phyloP scores from a whole-genome alignment of 1,284 basidiomycete species.

The Porodaedalea pini region DNA sequence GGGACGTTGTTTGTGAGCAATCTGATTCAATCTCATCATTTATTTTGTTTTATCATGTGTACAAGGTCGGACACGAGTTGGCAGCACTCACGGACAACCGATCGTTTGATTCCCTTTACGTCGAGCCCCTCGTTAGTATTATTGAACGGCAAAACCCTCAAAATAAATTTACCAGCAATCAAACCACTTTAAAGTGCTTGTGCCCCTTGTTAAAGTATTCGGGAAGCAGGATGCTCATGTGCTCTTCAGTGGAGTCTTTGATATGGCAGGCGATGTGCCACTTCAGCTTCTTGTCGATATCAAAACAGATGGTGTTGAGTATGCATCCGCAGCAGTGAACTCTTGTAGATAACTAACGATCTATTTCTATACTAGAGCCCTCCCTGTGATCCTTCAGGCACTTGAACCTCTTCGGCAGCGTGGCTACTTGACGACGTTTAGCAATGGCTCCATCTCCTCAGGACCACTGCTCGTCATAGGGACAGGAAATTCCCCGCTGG shows the following conservation, averaged over 20 bases:
- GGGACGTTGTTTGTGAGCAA: slow-evolving; percentile 43
- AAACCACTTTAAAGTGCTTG: slow-evolving; percentile 42
- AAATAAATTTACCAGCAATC: slow-evolving; percentile 38
- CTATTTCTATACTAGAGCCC: slow-evolving; percentile 33
- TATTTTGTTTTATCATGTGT: slow-evolving; percentile 14
- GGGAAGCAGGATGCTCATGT: slow-evolving; percentile 4
- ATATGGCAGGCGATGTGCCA: slow-evolving; percentile 39
- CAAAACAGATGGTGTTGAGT: slow-evolving; percentile 50
- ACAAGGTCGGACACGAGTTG: slow-evolving; percentile 46
- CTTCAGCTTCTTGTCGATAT: slow-evolving; percentile 51
- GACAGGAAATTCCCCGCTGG: slow-evolving; percentile 55
- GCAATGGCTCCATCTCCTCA: slow-evolving; percentile 36
- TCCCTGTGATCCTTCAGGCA: slow-evolving; percentile 43
- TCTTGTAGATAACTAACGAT: neutral
- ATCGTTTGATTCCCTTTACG: slow-evolving; percentile 43
- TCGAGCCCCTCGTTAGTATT: slow-evolving; percentile 45
- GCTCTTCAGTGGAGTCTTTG: slow-evolving; percentile 41
- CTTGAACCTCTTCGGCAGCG: slow-evolving; percentile 44
- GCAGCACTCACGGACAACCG: slow-evolving; percentile 33
- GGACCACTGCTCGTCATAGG: slow-evolving; percentile 47
- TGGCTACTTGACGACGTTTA: slow-evolving; percentile 47
- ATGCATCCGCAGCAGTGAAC: slow-evolving; percentile 21
- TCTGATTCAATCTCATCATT: slow-evolving; percentile 1
- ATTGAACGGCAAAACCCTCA: slow-evolving; percentile 43
- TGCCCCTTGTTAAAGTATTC: neutral